These are phyloP conservation scores for Septoria petroselini DNA, from an alignment of 2,329 filamentous ascomycete species.

Conservation along the genomic window DNA sequence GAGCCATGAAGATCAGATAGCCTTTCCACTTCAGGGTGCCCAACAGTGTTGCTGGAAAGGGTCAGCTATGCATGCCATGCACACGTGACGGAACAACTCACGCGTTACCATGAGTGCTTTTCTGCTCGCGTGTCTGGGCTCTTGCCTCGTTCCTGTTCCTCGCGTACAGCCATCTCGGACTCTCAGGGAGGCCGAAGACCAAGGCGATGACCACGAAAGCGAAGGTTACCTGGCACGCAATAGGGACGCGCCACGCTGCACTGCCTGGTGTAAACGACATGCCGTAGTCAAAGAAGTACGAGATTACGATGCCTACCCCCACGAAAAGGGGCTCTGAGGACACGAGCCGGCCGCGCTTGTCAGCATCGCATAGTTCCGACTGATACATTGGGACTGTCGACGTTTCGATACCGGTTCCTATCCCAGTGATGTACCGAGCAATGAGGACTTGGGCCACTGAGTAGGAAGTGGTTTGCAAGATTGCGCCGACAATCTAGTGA, in stretches of 20 bases:
- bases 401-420: slow-evolving; percentile 49
- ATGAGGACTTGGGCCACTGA: slow-evolving; percentile 47
- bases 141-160: slow-evolving; percentile 30
- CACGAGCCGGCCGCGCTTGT: slow-evolving; percentile 36
- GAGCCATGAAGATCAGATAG: slow-evolving; percentile 53
- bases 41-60: slow-evolving; percentile 9
- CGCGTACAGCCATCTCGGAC: slow-evolving; percentile 44
- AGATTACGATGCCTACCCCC: slow-evolving; percentile 37
- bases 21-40: slow-evolving; percentile 48
- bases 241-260: slow-evolving; percentile 48
- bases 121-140: background rate
- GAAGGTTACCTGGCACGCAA: slow-evolving; percentile 46
- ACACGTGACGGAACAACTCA: slow-evolving; percentile 25
- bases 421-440: slow-evolving; percentile 49
- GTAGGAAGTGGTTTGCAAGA: slow-evolving; percentile 47
- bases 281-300: slow-evolving; percentile 39
- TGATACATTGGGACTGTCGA: slow-evolving; percentile 47
- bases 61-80: slow-evolving; percentile 17
- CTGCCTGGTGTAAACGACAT: slow-evolving; percentile 43
- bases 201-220: slow-evolving; percentile 41
- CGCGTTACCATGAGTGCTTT: slow-evolving; percentile 14
- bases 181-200: slow-evolving; percentile 41
- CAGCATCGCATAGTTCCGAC: slow-evolving; percentile 36
- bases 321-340: slow-evolving; percentile 38
- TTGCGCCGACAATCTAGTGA: slow-evolving; percentile 41